phyloP scores from a whole-genome alignment of 23 red algal species.

The Chondrus crispus region DNA sequence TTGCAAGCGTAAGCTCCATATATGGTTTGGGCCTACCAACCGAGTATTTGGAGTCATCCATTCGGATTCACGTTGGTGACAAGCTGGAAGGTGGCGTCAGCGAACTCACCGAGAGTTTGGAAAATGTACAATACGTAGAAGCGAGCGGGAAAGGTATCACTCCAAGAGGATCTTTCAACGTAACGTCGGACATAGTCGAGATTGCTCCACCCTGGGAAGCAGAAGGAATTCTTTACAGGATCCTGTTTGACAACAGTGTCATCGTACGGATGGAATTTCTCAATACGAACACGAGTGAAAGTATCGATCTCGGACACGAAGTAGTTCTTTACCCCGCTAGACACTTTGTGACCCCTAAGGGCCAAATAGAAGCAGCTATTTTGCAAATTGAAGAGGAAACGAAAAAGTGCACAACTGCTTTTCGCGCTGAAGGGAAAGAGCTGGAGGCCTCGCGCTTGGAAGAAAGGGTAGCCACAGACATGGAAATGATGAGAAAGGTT shows the following conservation, averaged over 20 bases:
- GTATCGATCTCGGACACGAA: conserved; percentile 27
- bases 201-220: conserved; percentile 69
- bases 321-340: conserved; percentile 79
- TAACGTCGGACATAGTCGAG: neutral
- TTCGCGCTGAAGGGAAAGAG: conserved; percentile 41
- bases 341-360: conserved; percentile 73
- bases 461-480: conserved; percentile 49
- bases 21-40: conserved; percentile 83
- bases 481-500: conserved; percentile 74
- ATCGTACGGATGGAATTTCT: conserved; percentile 6
- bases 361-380: conserved; percentile 63
- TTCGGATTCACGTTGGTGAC: conserved; percentile 44
- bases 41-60: conserved; percentile 67
- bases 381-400: conserved; percentile 58
- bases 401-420: neutral
- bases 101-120: neutral
- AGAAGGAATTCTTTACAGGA: conserved; percentile 42
- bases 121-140: conserved; percentile 1
- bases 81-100: neutral
- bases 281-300: neutral
- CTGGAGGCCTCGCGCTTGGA: conserved; percentile 69
- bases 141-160: neutral
- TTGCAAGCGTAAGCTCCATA: conserved; percentile 85
- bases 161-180: neutral
- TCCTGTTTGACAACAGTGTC: neutral